These are phyloP conservation scores for Albophoma yamanashiensis DNA, from an alignment of 2,329 filamentous ascomycete species.

Conservation along the genomic window DNA sequence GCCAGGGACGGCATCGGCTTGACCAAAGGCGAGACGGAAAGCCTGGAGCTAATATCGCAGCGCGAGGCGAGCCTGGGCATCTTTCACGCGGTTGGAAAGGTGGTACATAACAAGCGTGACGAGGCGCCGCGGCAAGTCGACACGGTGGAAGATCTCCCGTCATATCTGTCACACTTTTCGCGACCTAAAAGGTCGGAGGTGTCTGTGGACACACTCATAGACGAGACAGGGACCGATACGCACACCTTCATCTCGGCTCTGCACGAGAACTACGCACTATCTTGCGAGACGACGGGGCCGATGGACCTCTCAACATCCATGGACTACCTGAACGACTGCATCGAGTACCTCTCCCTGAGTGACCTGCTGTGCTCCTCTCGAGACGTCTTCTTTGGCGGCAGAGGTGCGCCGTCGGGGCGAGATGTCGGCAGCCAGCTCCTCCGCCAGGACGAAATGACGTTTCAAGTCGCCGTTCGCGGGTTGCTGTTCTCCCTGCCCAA, in stretches of 20 bases:
- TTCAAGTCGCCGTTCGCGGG: constrained; percentile 81
- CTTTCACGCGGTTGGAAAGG: constrained; percentile 91
- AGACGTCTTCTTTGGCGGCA: constrained; percentile 54
- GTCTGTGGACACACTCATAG: constrained; percentile 65
- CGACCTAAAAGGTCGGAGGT: constrained; percentile 56
- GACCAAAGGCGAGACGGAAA: constrained; percentile 70
- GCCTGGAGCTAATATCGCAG: constrained; percentile 69
- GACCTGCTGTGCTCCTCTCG: constrained; percentile 73
- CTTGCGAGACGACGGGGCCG: constrained; percentile 52
- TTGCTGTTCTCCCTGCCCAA: constrained; percentile 75
- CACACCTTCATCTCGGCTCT: constrained; percentile 82
- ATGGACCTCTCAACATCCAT: constrained; percentile 50
- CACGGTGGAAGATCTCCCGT: constrained; percentile 43
- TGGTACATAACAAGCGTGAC: constrained; percentile 90
- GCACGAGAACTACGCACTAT: constrained; percentile 87
- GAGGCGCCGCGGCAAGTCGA: constrained; percentile 33
- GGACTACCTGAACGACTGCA: constrained; percentile 74
- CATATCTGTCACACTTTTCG: constrained; percentile 44
- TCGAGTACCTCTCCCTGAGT: constrained; percentile 76
- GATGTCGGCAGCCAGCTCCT: constrained; percentile 61
- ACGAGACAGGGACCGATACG: constrained; percentile 87
- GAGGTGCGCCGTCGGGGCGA: constrained; percentile 40
- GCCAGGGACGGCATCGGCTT: constrained; percentile 46
- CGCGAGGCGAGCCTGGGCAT: constrained; percentile 85
- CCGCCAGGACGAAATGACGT: constrained; percentile 88